Evolutionary conservation across 768 basidiomycete species (phyloP).

Genomic region (Gloeophyllum trabeum): DNA sequence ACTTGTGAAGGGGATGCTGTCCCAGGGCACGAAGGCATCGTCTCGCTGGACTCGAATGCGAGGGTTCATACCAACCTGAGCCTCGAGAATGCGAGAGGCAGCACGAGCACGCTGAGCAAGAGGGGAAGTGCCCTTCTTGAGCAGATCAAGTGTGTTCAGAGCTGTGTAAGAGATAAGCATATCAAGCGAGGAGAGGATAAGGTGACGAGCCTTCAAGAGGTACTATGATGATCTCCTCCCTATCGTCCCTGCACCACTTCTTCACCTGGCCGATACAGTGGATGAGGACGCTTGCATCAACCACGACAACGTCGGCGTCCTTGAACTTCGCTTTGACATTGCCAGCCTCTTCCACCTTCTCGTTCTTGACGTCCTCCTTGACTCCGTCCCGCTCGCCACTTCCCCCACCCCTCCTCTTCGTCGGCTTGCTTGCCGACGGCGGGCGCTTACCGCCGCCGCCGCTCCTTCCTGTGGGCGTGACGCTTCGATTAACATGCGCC

Average conservation of each 20-base stretch:
- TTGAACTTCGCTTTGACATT: constrained; percentile 20
- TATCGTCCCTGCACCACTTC: constrained; percentile 69
- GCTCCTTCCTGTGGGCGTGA: background rate
- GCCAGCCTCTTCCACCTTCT: constrained; percentile 5
- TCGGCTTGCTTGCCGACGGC: constrained; percentile 1
- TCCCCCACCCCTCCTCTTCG: constrained; percentile 8
- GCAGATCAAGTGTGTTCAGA: constrained; percentile 80
- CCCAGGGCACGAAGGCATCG: constrained; percentile 77
- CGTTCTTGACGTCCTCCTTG: constrained; percentile 2
- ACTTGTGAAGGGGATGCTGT: constrained; percentile 49
- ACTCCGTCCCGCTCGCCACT: background rate
- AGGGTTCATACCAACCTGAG: constrained; percentile 73
- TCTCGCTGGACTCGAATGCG: constrained; percentile 77
- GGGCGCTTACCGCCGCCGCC: background rate
- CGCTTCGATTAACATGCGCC: constrained; percentile 1
- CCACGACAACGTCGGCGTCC: constrained; percentile 65
- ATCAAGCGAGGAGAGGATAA: background rate
- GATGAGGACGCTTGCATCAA: constrained; percentile 76
- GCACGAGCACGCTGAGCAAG: constrained; percentile 77
- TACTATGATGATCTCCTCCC: constrained; percentile 69
- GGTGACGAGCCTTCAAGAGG: constrained; percentile 72
- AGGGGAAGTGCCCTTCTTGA: constrained; percentile 80
- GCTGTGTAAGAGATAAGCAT: constrained; percentile 29
- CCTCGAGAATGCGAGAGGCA: constrained; percentile 83
- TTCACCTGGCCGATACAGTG: constrained; percentile 71